Percentiles rank a stretch among this genome's conserved stretches.
phyloP scores from a whole-genome alignment of 176 grass and related monocot genomes.

The Lolium perenne region DNA sequence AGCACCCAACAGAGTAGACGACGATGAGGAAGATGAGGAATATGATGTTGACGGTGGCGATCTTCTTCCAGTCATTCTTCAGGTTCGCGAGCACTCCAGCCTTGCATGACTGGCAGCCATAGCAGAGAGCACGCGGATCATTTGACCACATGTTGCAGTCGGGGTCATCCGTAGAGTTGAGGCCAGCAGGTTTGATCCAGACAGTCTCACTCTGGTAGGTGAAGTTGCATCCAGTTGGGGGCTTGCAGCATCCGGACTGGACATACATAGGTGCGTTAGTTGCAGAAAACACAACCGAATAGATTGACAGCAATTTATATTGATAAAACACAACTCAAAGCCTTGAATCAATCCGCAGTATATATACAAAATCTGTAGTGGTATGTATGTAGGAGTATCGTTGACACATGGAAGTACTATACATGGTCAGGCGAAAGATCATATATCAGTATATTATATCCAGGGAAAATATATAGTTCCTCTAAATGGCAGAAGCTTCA shows the following conservation, averaged over 20 bases:
- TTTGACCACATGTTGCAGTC: conserved; percentile 89
- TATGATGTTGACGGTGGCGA: conserved; percentile 71
- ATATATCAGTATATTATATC: background rate
- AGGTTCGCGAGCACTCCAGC: conserved; percentile 85
- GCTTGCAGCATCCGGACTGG: conserved; percentile 93
- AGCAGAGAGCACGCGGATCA: conserved; percentile 64
- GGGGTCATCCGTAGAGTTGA: conserved; percentile 46
- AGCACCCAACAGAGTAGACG: conserved; percentile 88
- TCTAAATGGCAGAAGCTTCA: background rate
- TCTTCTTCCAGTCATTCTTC: conserved; percentile 96
- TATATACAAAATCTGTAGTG: conserved; percentile 13
- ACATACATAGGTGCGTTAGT: conserved; percentile 20
- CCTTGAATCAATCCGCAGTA: background rate
- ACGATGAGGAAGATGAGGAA: conserved; percentile 86
- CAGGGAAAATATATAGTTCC: background rate
- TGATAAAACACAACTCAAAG: conserved; percentile 15
- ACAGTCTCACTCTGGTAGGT: conserved; percentile 61
- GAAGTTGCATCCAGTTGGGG: conserved; percentile 87
- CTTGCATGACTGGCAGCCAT: conserved; percentile 83
- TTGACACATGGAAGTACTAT: background rate
- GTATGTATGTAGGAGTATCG: background rate
- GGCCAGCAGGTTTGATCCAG: conserved; percentile 64
- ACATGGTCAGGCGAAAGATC: background rate
- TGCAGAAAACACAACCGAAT: background rate
- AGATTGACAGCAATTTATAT: background rate